These are phyloP conservation scores for Metschnikowia continentalis DNA, from an alignment of 805 yeast genomes.

Conservation along the genomic window DNA sequence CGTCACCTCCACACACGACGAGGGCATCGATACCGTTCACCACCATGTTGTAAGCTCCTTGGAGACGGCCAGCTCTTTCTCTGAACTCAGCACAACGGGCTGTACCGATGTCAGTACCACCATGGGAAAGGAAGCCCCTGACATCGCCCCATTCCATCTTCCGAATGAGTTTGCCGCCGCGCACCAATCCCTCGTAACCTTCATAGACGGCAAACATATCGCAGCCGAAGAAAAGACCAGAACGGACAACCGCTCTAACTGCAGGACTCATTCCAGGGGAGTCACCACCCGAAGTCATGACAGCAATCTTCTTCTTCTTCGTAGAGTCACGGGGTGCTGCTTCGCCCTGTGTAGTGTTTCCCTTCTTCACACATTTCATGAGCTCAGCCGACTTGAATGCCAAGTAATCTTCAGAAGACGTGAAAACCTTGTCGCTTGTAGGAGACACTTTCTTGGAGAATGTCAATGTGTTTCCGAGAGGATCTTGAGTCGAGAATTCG, in stretches of 20 bases:
- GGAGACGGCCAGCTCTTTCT: constrained; percentile 79
- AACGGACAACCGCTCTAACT: constrained; percentile 91
- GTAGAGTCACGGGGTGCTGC: not conserved
- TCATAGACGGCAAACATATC: constrained; percentile 89
- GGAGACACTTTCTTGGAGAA: constrained; percentile 25
- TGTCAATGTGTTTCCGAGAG: constrained; percentile 30
- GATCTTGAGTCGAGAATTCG: constrained; percentile 22
- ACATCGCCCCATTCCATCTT: constrained; percentile 92
- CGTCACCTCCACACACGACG: constrained; percentile 98
- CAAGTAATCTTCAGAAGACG: constrained; percentile 27
- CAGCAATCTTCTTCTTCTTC: constrained; percentile 56
- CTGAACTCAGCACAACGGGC: constrained; percentile 86
- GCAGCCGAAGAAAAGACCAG: constrained; percentile 84
- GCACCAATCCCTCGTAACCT: constrained; percentile 90
- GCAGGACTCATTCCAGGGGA: constrained; percentile 98
- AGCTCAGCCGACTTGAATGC: constrained; percentile 22
- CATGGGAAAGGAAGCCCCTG: constrained; percentile 85
- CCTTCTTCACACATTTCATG: constrained; percentile 12
- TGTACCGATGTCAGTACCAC: constrained; percentile 96
- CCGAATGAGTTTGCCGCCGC: constrained; percentile 74
- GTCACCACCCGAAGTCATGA: constrained; percentile 98
- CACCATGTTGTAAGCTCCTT: constrained; percentile 81
- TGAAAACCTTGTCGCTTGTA: constrained; percentile 18
- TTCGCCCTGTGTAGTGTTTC: not conserved
- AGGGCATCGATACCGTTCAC: constrained; percentile 88